Evolutionary conservation across 352 stramenopile genomes (phyloP), one percentile per base, ranked within the genome.

Genomic region (Globisporangium irregulare): DNA sequence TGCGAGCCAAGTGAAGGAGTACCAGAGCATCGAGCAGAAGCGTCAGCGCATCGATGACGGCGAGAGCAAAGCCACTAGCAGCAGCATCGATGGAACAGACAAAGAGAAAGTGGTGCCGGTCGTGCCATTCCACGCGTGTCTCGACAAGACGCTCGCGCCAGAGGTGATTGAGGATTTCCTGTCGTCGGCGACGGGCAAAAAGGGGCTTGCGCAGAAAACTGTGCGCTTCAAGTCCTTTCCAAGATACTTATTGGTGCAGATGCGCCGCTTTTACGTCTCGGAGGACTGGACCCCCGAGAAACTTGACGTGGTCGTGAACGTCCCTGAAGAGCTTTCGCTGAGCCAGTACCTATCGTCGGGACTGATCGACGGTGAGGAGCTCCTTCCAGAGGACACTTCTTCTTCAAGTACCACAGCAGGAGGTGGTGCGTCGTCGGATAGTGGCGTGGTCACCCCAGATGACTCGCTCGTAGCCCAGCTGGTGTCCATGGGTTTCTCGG

Each of bases 231-330:
- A 81, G 48, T 98, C 94, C 29, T 99, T 99, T 68, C 98, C 98
- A 12, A 86, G 92, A 9, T 99, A 99, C 73, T 76, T 99, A 32
- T 76, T 99, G 24, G 74, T 99, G 27, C 95, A 99, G 79, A 96
- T 99, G 80, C 84, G 95, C 48, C 87, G 98, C 12, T 99, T 99
- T 72, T 97, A 98, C 73, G 85, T 99, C 18, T 92, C 89, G 58
- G 91, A 98, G 56, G 86, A 97, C 77, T 99, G 97, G 97, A 94
- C 91, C 51, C 97, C 97, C 2, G 96, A 98, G 67, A 99, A 99
- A 72, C 78, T 99, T 48, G 94, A 99, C 69, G 97, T 98, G 4
- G 84, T 97, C 7, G 91, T 99, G n/a, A 89, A 98, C 53, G 92
- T 99, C 12, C 97, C 97, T 0, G 86, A 98, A 67, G 81, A 86